These are phyloP conservation scores for Cinnamomum chago DNA, from an alignment of 164 flowering plant species.

Conservation along the genomic window DNA sequence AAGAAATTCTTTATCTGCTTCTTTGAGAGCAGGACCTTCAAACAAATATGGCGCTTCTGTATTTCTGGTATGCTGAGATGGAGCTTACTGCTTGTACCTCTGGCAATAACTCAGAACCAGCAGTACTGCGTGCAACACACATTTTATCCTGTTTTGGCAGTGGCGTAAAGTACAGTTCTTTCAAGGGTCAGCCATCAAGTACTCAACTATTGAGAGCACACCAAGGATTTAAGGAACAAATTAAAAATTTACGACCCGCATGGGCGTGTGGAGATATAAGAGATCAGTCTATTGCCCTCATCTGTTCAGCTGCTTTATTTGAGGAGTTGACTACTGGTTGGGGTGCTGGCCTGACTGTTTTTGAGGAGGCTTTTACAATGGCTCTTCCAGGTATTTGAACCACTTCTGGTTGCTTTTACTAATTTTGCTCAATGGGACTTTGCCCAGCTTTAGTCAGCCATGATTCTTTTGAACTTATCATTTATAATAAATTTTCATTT, in stretches of 20 bases:
- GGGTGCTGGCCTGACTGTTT: conserved; percentile 52
- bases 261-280: conserved; percentile 70
- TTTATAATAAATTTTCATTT: background rate
- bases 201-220: conserved; percentile 77
- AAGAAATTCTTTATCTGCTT: conserved; percentile 6
- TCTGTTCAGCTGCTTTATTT: conserved; percentile 83
- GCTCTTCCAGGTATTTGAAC: conserved; percentile 76
- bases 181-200: conserved; percentile 56
- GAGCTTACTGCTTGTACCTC: conserved; percentile 44
- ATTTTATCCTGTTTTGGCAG: conserved; percentile 78
- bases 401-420: background rate
- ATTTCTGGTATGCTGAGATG: conserved; percentile 87
- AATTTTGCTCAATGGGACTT: background rate
- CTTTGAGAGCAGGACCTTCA: conserved; percentile 52
- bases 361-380: conserved; percentile 62
- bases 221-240: conserved; percentile 79
- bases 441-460: background rate
- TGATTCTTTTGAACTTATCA: too few species aligned
- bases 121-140: conserved; percentile 54
- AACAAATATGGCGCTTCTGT: conserved; percentile 55
- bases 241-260: conserved; percentile 40
- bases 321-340: conserved; percentile 72
- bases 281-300: conserved; percentile 66
- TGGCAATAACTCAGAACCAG: conserved; percentile 34
- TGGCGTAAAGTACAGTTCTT: conserved; percentile 58